A percentile compares a stretch with the other conserved stretches of the same genome.
phyloP scores from a whole-genome alignment of 805 yeast genomes.

The Candida sithepensis region DNA sequence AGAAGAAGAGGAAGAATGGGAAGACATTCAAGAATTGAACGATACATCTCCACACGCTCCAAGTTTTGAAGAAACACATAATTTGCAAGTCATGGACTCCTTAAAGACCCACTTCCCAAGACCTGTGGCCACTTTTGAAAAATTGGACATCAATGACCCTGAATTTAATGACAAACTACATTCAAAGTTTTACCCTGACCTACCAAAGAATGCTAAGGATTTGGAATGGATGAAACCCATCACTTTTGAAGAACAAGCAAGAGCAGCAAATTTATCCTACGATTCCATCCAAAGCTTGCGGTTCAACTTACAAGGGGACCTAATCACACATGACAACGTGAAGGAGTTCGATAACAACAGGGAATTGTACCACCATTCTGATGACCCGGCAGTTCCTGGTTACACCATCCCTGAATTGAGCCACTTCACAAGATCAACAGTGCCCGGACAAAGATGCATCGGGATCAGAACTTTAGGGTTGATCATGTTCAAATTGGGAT shows the following conservation, averaged over 20 bases:
- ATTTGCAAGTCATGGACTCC: background rate
- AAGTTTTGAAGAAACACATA: background rate
- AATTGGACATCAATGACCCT: conserved; percentile 66
- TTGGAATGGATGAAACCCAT: conserved; percentile 90
- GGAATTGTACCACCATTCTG: conserved; percentile 91
- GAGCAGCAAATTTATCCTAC: conserved; percentile 34
- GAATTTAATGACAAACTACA: conserved; percentile 75
- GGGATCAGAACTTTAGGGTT: conserved; percentile 88
- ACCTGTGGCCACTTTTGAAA: conserved; percentile 26
- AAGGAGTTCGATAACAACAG: conserved; percentile 24
- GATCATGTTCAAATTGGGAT: conserved; percentile 57
- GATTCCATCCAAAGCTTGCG: conserved; percentile 66
- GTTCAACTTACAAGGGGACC: conserved; percentile 82
- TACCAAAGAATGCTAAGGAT: conserved; percentile 77
- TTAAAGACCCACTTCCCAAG: conserved; percentile 53
- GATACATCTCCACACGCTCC: conserved; percentile 46
- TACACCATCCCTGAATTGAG: conserved; percentile 83
- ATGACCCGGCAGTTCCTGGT: conserved; percentile 86
- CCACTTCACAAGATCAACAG: conserved; percentile 71
- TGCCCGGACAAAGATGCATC: conserved; percentile 81
- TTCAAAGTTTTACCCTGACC: conserved; percentile 82
- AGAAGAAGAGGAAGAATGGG: conserved; percentile 40
- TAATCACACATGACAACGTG: conserved; percentile 43
- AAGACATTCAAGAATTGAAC: conserved; percentile 46
- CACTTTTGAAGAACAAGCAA: conserved; percentile 44